Base-by-base conservation (phyloP, 139 green algal genomes). In the Choricystis sp. region DNA sequence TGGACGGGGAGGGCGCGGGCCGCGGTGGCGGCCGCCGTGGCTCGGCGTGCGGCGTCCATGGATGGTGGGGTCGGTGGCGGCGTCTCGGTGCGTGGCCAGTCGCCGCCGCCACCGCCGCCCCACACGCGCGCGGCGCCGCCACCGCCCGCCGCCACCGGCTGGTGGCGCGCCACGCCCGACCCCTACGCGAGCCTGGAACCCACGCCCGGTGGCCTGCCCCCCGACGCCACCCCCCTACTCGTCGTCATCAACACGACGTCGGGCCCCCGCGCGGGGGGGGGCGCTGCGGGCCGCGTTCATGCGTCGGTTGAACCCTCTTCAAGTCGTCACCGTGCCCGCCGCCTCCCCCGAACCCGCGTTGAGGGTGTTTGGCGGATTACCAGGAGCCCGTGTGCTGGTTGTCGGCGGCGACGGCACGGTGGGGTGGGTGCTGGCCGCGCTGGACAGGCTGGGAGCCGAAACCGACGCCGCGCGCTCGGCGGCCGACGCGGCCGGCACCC, bases 401-500 rank as follows among this genome's bases (percentile, higher is more conserved):
- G 65, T 87, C 24, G 87, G 87, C 3, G 87, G 87, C 1, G 87
- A 95, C 61, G 87, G 87, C 57, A 90, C 81, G 3, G 83, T 83
- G 19, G 84, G 74, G 22, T 92, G 83, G 83, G 72, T 89, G 23
- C 72, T 92, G 56, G 65, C 68, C 40, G 72, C 67, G 30, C 59
- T 89, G 16, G 81, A 89, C 26, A 61, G 57, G 20, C 9, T 69
- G 27, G 31, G 19, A 0, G 61, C 52, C 20, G 56, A 79, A 48
- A 25, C 59, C 1, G 60, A 48, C 0, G 57, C 40, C 24, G 49
- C 62, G 3, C 49, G 40, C 28, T 9, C 9, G 9, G 40, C 26
- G 9, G 25, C 52, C 14, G 27, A 30, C 60, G 56, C 25, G 3
- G 61, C 1, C 29, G 30, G 22, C 21, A 25, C 22, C 1, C 19